Conservation (phyloP, 2,329 filamentous ascomycete genomes). For the Xylaria sp. region DNA sequence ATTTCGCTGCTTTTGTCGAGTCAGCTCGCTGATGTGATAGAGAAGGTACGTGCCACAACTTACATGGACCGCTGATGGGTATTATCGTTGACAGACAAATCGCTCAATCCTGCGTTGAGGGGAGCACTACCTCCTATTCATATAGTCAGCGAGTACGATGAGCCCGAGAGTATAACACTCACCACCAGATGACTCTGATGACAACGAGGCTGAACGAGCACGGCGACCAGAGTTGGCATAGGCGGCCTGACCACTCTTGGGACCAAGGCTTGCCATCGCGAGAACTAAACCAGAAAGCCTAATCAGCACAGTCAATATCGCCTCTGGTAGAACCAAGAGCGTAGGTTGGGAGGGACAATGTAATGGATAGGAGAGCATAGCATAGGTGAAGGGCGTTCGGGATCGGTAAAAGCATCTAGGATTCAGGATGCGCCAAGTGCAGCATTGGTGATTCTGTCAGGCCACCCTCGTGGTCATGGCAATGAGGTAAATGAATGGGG, state of each 20-base stretch:
- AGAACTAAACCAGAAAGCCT: constrained; percentile 3
- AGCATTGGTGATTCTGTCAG: background rate
- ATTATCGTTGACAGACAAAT: constrained; percentile 26
- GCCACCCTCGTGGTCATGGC: background rate
- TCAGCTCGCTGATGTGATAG: constrained; percentile 11
- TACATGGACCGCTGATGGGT: constrained; percentile 34
- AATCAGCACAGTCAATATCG: constrained; percentile 2
- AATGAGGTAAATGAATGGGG: background rate
- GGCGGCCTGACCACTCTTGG: constrained; percentile 4
- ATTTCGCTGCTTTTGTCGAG: constrained; percentile 29
- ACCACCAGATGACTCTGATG: constrained; percentile 38
- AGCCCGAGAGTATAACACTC: background rate
- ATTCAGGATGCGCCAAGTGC: background rate
- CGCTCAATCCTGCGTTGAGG: constrained; percentile 29
- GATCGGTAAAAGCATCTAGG: no score
- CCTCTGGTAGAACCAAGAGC: no score
- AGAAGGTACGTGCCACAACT: background rate
- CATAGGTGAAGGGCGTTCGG: background rate
- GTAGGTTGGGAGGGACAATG: background rate
- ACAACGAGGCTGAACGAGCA: constrained; percentile 34
- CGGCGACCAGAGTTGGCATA: constrained; percentile 19
- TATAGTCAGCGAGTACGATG: constrained; percentile 18
- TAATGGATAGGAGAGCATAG: background rate
- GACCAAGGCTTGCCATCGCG: constrained; percentile 32
- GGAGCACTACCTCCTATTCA: constrained; percentile 29